Base-by-base conservation (phyloP, 306 rosid genomes). In the Cyamopsis tetragonoloba region DNA sequence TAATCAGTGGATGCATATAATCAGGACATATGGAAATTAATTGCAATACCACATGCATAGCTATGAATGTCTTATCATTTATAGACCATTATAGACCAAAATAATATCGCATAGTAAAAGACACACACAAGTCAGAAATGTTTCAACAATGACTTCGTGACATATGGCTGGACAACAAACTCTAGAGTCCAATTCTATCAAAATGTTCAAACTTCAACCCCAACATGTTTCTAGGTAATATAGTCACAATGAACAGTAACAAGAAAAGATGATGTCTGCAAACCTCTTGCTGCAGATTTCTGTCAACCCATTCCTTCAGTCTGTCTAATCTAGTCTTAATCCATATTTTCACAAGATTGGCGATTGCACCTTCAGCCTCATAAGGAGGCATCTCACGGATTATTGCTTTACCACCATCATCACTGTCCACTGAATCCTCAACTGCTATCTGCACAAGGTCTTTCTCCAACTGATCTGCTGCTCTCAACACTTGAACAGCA, bases 321-420 rank as follows among this genome's bases (percentile, higher is more conserved):
- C 89, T 82, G 80, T 90, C 97, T 75, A 88, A 78, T 82, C 97
- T 88, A 42, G 87, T 83, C 82, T 86, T 90, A 35, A 90, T 88
- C 98, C 99, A 93, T 56, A 63, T 77, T 86, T 88, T 90, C 19
- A 93, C 99, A 81, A 93, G 79, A 82, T 93, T 90, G 58, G 97
- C 95, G 58, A 93, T 88, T 30, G 96, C 95, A 71, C 88, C 74
- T 81, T 93, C 97, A 62, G 97, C 96, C 80, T 93, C 99, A 46
- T 47, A 93, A 57, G 99, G 97, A 67, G 97, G 97, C 99, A 93
- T 89, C 85, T 93, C 99, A 13, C 99, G 97, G 63, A 93, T 93
- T 80, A 93, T 86, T 72, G 95, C 97, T 82, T 93, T 93, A 60
- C 97, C 99, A 55, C 99, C 99, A 41, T 93, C 99, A 12, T 93